Conservation (phyloP, 345 rosid species). For the Psidium friedrichsthalianum region DNA sequence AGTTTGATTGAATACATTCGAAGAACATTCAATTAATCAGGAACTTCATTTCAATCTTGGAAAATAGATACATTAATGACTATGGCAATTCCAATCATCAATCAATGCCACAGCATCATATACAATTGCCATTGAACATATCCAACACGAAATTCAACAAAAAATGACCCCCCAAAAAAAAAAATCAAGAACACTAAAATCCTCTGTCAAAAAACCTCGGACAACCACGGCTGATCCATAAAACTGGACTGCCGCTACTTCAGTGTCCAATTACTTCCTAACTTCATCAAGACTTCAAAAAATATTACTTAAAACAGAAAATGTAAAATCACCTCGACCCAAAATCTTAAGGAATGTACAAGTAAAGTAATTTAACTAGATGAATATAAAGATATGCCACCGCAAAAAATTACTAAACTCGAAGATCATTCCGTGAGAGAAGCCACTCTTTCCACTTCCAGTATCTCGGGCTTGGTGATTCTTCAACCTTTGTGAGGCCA, state of each 20-base stretch:
- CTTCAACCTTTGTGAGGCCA: not conserved
- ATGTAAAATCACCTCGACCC: too few relatives aligned
- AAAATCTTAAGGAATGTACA: not conserved
- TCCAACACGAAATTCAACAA: rapidly evolving
- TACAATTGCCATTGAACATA: not conserved
- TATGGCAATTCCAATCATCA: not conserved
- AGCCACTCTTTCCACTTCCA: not conserved
- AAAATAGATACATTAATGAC: too few relatives aligned
- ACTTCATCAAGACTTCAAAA: not conserved
- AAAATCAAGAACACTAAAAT: not conserved
- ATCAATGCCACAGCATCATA: not conserved
- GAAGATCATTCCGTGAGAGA: too few relatives aligned
- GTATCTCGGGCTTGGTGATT: not conserved
- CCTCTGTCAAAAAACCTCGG: not conserved
- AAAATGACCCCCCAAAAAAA: too few relatives aligned
- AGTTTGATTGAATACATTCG: too few relatives aligned
- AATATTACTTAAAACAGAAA: too few relatives aligned
- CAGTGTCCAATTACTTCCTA: not conserved
- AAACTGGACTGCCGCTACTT: not conserved
- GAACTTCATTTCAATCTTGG: too few relatives aligned
- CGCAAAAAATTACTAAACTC: not conserved
- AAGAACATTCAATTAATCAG: too few relatives aligned
- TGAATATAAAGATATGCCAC: too few relatives aligned
- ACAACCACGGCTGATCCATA: not conserved
- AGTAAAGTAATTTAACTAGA: not conserved